Evolutionary conservation across 2,329 filamentous ascomycete genomes (phyloP).

Genomic region (Colletotrichum limetticola): DNA sequence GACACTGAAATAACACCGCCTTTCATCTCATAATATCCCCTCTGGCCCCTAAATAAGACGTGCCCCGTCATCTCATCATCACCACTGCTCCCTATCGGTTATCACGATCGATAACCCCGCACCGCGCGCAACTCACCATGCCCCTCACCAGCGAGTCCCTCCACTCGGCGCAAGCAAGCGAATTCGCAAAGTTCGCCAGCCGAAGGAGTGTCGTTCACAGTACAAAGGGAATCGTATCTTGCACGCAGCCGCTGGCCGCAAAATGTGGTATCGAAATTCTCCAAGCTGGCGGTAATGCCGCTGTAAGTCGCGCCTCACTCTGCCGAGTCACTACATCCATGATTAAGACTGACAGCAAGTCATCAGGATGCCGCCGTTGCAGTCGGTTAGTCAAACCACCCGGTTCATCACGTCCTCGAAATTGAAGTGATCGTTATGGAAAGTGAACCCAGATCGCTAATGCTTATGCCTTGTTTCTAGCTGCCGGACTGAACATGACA

Average conservation of each 20-base stretch:
- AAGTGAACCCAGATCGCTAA: too few relatives aligned
- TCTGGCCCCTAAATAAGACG: background rate
- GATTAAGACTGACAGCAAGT: constrained; percentile 26
- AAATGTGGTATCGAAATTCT: constrained; percentile 88
- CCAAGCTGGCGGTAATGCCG: constrained; percentile 91
- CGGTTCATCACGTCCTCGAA: background rate
- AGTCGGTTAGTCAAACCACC: constrained; percentile 68
- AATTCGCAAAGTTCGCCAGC: constrained; percentile 76
- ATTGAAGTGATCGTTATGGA: too few relatives aligned
- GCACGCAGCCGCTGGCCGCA: constrained; percentile 88
- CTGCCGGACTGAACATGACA: constrained; percentile 91
- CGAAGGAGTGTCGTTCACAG: constrained; percentile 93
- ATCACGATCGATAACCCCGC: constrained; percentile 26
- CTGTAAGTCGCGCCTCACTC: constrained; percentile 66
- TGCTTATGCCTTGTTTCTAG: constrained; percentile 52
- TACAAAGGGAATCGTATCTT: constrained; percentile 90
- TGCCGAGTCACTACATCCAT: background rate
- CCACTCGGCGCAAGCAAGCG: constrained; percentile 55
- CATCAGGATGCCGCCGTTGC: constrained; percentile 92
- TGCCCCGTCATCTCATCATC: background rate
- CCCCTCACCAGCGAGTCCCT: constrained; percentile 59
- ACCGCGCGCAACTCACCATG: constrained; percentile 47
- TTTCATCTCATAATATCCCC: background rate
- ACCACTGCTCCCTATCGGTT: background rate
- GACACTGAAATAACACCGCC: too few relatives aligned